phyloP scores from a whole-genome alignment of 768 basidiomycete genomes.

The Collybiopsis confluens region DNA sequence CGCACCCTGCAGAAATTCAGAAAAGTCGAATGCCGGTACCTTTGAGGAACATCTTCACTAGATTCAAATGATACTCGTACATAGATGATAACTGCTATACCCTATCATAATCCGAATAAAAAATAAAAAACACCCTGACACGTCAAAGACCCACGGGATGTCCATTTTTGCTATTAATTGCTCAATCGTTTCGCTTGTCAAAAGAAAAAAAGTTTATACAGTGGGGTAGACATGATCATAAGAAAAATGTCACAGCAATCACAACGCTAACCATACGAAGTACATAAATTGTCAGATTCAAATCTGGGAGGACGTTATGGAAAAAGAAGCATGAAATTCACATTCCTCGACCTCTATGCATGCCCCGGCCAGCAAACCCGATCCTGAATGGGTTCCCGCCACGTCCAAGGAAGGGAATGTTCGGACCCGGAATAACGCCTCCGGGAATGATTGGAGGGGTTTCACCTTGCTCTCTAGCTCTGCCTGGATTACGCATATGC shows the following conservation, averaged over 20 bases:
- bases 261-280: background rate
- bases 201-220: background rate
- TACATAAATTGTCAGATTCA: too few species aligned
- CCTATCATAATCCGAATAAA: too few species aligned
- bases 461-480: constrained; percentile 28
- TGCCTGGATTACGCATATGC: constrained; percentile 1
- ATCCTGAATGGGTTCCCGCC: constrained; percentile 40
- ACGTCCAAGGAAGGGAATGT: constrained; percentile 2
- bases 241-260: background rate
- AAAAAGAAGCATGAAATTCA: too few species aligned
- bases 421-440: constrained; percentile 2
- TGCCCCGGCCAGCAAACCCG: constrained; percentile 57
- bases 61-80: constrained; percentile 32
- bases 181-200: background rate
- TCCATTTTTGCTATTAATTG: background rate
- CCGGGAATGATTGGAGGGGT: constrained; percentile 21
- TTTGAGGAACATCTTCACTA: constrained; percentile 41
- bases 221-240: too few species aligned
- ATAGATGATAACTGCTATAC: too few species aligned
- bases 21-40: constrained; percentile 44
- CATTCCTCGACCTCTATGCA: constrained; percentile 19
- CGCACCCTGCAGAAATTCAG: constrained; percentile 14
- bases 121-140: too few species aligned
- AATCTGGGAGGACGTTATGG: too few species aligned
- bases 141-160: too few species aligned